These are phyloP conservation scores for Aspergillus luchuensis DNA, from an alignment of 2,329 filamentous ascomycete species.

Conservation along the genomic window DNA sequence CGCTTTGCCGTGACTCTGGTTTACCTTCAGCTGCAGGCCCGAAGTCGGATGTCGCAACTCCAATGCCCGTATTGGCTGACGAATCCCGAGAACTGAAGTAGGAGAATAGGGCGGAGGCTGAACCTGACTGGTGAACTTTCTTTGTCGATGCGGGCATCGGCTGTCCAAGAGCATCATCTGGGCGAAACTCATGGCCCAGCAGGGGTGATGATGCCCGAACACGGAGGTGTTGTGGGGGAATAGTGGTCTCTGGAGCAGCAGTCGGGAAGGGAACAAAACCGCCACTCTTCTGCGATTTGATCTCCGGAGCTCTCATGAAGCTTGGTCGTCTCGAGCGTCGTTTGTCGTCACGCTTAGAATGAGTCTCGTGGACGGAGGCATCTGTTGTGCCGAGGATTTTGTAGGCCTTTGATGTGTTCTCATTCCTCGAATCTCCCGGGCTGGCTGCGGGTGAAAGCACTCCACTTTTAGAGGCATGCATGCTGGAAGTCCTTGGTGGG, in stretches of 20 bases:
- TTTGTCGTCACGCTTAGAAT: slow-evolving; percentile 26
- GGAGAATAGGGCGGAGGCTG: slow-evolving; percentile 50
- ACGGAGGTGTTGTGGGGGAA: slow-evolving; percentile 35
- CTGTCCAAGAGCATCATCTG: slow-evolving; percentile 29
- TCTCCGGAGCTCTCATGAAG: slow-evolving; percentile 45
- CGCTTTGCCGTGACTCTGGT: slow-evolving; percentile 19
- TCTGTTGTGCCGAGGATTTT: slow-evolving; percentile 36
- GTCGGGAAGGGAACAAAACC: slow-evolving; percentile 33
- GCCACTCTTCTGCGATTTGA: slow-evolving; percentile 29
- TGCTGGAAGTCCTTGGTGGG: slow-evolving; percentile 22
- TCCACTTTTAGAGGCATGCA: slow-evolving; percentile 17
- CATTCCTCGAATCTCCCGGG: slow-evolving; percentile 20
- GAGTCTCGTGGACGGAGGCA: slow-evolving; percentile 26
- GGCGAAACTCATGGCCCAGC: slow-evolving; percentile 42
- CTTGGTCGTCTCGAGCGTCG: slow-evolving; percentile 37
- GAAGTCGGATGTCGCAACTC: slow-evolving; percentile 11
- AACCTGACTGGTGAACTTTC: slow-evolving; percentile 44
- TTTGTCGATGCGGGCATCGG: slow-evolving; percentile 38
- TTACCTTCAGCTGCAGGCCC: slow-evolving; percentile 3
- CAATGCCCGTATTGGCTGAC: slow-evolving; percentile 36
- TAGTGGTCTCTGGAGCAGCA: slow-evolving; percentile 18
- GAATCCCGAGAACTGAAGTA: slow-evolving; percentile 50
- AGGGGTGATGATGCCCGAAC: slow-evolving; percentile 51
- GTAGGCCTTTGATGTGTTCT: slow-evolving; percentile 35
- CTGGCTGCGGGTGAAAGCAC: slow-evolving; percentile 13